Conservation (phyloP, 495 filamentous ascomycete genomes). For the Massariosphaeria phaeospora region DNA sequence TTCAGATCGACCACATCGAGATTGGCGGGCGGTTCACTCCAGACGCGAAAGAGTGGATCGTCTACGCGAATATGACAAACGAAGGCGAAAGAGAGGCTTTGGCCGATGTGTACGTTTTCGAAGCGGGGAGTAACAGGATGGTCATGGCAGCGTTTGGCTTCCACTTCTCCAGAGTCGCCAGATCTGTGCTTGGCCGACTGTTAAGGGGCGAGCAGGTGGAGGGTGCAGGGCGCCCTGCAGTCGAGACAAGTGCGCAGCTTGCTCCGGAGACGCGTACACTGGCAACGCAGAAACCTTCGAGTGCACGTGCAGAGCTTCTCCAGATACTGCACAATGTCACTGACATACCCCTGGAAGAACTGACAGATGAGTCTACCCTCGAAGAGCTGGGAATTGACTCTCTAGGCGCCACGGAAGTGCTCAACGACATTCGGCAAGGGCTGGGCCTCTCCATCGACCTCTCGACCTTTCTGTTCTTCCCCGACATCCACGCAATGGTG, state of each 20-base stretch:
- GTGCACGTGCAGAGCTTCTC: background rate
- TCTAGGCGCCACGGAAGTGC: conserved; percentile 43
- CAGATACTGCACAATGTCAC: conserved; percentile 2
- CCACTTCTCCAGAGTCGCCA: background rate
- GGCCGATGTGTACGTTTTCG: conserved; percentile 5
- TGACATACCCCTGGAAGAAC: conserved; percentile 31
- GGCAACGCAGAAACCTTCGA: background rate
- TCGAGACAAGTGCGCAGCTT: background rate
- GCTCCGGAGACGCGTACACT: background rate
- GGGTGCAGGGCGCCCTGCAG: background rate
- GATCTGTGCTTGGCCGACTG: background rate
- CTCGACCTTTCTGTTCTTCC: conserved; percentile 6
- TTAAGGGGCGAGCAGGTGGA: background rate
- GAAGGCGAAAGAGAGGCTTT: background rate
- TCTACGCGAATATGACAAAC: background rate
- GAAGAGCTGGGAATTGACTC: conserved; percentile 45
- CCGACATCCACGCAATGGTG: background rate
- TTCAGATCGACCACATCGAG: background rate
- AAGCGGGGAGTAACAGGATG: background rate
- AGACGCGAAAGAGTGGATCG: background rate
- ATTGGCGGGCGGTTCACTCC: background rate
- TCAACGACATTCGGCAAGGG: conserved; percentile 37
- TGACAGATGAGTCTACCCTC: conserved; percentile 28
- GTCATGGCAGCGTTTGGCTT: background rate
- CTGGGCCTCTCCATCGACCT: conserved; percentile 23